These are phyloP conservation scores for Pigoraptor vietnamica DNA, from an alignment of 78 protist genomes.

Conservation along the genomic window DNA sequence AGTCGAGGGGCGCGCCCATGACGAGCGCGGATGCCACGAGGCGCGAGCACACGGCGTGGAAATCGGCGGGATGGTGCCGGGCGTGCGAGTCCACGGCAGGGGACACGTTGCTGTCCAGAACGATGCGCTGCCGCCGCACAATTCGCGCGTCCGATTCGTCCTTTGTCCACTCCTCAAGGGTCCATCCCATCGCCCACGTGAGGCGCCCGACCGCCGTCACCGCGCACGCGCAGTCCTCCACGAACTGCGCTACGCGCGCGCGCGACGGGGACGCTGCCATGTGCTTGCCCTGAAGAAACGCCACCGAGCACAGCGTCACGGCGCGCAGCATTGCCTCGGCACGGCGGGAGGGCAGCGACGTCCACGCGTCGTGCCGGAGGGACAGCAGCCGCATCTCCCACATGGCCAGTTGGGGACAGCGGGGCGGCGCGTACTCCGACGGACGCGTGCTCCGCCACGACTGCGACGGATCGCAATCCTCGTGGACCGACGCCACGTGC, in stretches of 20 bases:
- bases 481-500: neutral
- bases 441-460: neutral
- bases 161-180: neutral
- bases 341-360: neutral
- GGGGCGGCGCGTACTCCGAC: neutral
- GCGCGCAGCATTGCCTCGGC: neutral
- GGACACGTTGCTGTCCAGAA: neutral
- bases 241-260: neutral
- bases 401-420: neutral
- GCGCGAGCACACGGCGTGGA: neutral
- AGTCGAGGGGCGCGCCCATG: neutral
- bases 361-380: neutral
- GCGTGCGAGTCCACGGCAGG: neutral
- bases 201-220: neutral
- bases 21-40: neutral
- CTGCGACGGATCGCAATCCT: neutral
- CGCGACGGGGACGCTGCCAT: neutral
- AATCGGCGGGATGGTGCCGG: too few species aligned
- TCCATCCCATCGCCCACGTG: neutral
- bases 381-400: neutral
- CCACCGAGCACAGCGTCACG: neutral
- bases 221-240: neutral
- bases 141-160: neutral
- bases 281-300: neutral
- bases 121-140: neutral